Evolutionary conservation across 164 flowering plant species (phyloP).

Genomic region (Cinnamomum micranthum): DNA sequence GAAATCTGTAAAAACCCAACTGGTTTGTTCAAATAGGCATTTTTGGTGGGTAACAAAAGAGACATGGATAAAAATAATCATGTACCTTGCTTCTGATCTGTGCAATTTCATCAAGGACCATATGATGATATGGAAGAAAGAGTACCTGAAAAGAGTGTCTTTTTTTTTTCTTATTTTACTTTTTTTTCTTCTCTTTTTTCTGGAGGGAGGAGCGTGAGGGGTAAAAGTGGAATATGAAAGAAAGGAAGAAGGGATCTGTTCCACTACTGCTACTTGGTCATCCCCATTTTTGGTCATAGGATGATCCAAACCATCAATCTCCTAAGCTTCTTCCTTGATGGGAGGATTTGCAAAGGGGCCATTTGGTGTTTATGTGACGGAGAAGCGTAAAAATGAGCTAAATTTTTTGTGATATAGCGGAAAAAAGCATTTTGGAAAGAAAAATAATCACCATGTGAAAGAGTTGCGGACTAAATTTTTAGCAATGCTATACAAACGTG

Average conservation of each 20-base stretch:
- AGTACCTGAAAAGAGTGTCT: neutral
- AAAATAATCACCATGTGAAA: no score
- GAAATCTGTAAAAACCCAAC: neutral
- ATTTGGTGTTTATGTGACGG: no score
- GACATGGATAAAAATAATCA: neutral
- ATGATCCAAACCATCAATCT: neutral
- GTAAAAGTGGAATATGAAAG: neutral
- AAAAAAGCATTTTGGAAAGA: no score
- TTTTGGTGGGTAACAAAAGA: neutral
- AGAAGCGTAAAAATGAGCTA: no score
- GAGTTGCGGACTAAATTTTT: no score
- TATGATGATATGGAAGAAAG: neutral
- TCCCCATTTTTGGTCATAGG: neutral
- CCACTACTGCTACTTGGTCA: neutral
- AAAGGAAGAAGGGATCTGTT: neutral
- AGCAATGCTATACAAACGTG: rapidly evolving
- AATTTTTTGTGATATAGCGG: rapidly evolving
- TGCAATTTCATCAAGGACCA: neutral
- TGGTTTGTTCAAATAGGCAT: neutral
- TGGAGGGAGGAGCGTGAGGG: neutral
- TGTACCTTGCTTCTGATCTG: neutral
- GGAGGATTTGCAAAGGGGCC: neutral
- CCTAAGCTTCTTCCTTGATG: neutral
- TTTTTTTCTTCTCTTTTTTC: no score
- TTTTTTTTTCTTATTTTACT: no score